Conservation (phyloP, 2,329 filamentous ascomycete genomes). For the Phoma sp. region DNA sequence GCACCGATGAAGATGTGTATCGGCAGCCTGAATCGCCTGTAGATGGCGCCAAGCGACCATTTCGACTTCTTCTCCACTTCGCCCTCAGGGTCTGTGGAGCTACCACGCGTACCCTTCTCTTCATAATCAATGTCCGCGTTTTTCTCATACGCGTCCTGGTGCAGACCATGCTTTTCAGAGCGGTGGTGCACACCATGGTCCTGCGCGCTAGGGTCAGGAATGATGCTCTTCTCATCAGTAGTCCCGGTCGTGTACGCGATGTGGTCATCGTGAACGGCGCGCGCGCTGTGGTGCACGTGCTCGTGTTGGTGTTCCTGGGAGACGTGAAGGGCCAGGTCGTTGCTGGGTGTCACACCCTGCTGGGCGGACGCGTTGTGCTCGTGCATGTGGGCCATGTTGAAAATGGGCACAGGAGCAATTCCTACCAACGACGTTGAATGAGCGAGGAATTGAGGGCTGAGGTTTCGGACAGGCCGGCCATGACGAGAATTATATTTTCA, state of each 20-base stretch:
- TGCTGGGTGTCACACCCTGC: constrained; percentile 40
- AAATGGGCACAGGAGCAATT: constrained; percentile 37
- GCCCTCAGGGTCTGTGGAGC: constrained; percentile 28
- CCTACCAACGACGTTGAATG: constrained; percentile 28
- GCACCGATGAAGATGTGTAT: constrained; percentile 52
- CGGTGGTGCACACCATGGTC: constrained; percentile 51
- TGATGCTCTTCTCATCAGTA: constrained; percentile 41
- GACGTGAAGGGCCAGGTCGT: constrained; percentile 47
- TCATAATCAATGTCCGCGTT: constrained; percentile 44
- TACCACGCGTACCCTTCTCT: constrained; percentile 48
- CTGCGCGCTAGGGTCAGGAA: constrained; percentile 44
- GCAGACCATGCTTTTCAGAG: constrained; percentile 30
- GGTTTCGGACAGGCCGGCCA: constrained; percentile 17
- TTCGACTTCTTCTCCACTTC: constrained; percentile 30
- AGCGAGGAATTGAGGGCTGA: constrained; percentile 34
- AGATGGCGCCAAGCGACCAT: constrained; percentile 24
- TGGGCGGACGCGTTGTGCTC: constrained; percentile 45
- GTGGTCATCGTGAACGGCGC: constrained; percentile 35
- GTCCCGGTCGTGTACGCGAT: constrained; percentile 46
- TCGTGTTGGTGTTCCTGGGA: constrained; percentile 46
- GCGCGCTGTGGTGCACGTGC: constrained; percentile 47
- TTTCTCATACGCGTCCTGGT: constrained; percentile 41
- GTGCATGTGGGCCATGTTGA: constrained; percentile 42
- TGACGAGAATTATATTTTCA: constrained; percentile 42
- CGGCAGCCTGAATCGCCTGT: constrained; percentile 51